Evolutionary conservation across 202 grass and related monocot genomes (phyloP).

Genomic region (Bolboschoenoplectus hybrid): DNA sequence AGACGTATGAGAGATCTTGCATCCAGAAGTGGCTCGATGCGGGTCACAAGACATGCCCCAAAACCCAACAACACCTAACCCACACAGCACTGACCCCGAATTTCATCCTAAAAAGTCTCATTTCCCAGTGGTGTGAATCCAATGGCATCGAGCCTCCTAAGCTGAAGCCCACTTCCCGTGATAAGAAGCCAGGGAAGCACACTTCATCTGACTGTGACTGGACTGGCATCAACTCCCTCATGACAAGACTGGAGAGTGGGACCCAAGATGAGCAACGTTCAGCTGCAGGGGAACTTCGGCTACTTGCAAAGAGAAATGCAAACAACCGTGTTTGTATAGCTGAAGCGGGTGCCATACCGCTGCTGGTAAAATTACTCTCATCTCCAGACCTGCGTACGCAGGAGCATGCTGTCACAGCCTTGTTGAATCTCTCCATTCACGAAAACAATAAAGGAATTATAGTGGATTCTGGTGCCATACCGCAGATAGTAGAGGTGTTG

Average conservation of each 20-base stretch:
- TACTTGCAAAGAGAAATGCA: conserved; percentile 91
- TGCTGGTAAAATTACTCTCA: conserved; percentile 77
- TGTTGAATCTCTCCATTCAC: conserved; percentile 93
- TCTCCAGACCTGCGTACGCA: conserved; percentile 79
- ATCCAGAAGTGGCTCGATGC: conserved; percentile 96
- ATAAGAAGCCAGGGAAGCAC: conserved; percentile 54
- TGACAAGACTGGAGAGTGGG: conserved; percentile 60
- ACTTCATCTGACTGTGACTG: conserved; percentile 57
- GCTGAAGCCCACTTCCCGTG: conserved; percentile 48
- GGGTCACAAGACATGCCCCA: conserved; percentile 93
- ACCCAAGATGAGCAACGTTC: conserved; percentile 83
- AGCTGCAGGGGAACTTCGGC: conserved; percentile 89
- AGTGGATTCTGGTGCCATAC: conserved; percentile 73
- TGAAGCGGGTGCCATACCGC: conserved; percentile 73
- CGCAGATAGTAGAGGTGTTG: conserved; percentile 83
- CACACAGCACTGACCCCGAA: conserved; percentile 83
- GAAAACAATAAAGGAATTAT: conserved; percentile 89
- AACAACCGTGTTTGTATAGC: conserved; percentile 92
- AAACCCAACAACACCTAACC: conserved; percentile 71
- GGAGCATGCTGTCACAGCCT: conserved; percentile 90
- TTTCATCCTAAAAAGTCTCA: conserved; percentile 93
- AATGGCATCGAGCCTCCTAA: conserved; percentile 90
- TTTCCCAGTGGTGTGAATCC: conserved; percentile 93
- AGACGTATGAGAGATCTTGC: conserved; percentile 89
- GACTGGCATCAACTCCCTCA: conserved; percentile 59